Base-by-base conservation (phyloP, 1,284 basidiomycete genomes). In the Apiotrichum laibachii region DNA sequence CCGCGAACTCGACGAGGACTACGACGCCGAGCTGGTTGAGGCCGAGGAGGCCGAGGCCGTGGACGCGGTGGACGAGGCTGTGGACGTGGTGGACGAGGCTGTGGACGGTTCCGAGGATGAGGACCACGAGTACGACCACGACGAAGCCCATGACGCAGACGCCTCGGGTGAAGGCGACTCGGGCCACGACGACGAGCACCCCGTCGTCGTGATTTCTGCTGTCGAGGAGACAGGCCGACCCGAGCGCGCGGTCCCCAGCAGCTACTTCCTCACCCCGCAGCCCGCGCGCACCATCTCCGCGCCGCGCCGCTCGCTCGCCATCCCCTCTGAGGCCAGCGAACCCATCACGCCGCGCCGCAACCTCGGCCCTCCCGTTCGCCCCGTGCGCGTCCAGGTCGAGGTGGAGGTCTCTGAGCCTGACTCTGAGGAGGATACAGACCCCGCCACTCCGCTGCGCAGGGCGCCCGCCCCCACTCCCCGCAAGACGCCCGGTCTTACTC, bases 41-140 rank as follows among this genome's bases (percentile, higher is more conserved):
- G 45, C 33, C 16, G 57, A 58, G 16, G 59, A 66, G 26, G 26
- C 26, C 7, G 52, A 59, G 16, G 56, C 60, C 11, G 48, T 55
- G 22, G 43, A 62, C 7, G 50, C 34, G 2, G 57, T 59, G 11
- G 37, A 55, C 12, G 37, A 56, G 15, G 26, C 26, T 4, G 26
- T 31, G 26, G 26, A 31, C 26, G 26, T n/a, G 2, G 57, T 59
- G 11, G 37, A 55, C 12, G 37, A 56, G 15, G 26, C 26, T 4
- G 26, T 31, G 26, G 26, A 31, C 26, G 26, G 26, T 7, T 31
- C 26, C 26, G 26, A 31, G 7, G 26, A 31, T 3, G 48, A 62
- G 16, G 54, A 50, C 19, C 22, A 43, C 34, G 39, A 37, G 11
- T 35, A 48, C 18, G 54, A 54, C 12, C 15, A 18, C 21, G 40